These are phyloP conservation scores for Gossypium thurberi DNA, from an alignment of 345 rosid species.

Conservation along the genomic window DNA sequence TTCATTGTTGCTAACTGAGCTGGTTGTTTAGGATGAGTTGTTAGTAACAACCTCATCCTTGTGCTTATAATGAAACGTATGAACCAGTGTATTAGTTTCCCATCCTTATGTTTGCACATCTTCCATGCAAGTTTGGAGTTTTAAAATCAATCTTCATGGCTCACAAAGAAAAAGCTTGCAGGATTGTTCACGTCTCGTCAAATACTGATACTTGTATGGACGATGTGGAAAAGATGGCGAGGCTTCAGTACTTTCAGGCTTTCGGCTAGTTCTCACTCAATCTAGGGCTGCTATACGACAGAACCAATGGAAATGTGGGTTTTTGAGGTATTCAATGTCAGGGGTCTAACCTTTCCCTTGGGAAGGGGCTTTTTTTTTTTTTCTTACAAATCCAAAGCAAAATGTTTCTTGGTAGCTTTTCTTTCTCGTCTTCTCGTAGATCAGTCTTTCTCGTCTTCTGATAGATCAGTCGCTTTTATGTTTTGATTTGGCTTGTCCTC, in stretches of 20 bases:
- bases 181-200: background rate
- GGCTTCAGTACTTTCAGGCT: background rate
- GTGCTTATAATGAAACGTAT: no score
- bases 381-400: constrained; percentile 5
- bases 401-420: constrained; percentile 3
- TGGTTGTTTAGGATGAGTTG: no score
- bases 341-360: constrained; percentile 8
- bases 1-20: no score
- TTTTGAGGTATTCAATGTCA: background rate
- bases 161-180: background rate
- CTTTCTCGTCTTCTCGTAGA: constrained; percentile 7
- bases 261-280: background rate
- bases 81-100: no score
- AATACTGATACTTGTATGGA: background rate
- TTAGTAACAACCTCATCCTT: no score
- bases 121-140: background rate
- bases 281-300: background rate
- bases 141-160: no score
- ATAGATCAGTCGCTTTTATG: background rate
- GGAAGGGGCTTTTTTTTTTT: constrained; percentile 18
- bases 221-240: background rate
- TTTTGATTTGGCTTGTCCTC: background rate
- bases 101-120: background rate
- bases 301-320: constrained; percentile 9
- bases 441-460: background rate